phyloP scores from a whole-genome alignment of 1,284 basidiomycete species.

The Microbotryum violaceum region DNA sequence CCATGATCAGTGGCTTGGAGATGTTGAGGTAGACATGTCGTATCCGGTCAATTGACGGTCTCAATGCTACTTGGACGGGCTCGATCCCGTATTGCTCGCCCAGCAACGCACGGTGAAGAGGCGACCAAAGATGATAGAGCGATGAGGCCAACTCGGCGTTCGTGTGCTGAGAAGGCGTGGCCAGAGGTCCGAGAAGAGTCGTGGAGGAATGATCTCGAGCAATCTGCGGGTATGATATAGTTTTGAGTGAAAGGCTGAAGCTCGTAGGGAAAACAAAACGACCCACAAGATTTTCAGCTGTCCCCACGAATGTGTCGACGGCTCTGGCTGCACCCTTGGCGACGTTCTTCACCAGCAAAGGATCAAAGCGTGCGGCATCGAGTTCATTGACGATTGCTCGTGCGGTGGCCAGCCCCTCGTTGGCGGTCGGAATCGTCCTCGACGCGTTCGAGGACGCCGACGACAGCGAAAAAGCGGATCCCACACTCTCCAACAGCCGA shows the following conservation, averaged over 20 bases:
- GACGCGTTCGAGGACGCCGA: conserved; percentile 47
- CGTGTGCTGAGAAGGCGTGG: conserved; percentile 64
- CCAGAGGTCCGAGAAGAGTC: conserved; percentile 63
- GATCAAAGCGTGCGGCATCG: conserved; percentile 87
- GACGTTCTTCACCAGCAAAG: conserved; percentile 67
- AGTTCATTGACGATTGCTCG: conserved; percentile 78
- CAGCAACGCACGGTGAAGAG: conserved; percentile 59
- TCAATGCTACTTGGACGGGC: conserved; percentile 54
- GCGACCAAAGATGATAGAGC: conserved; percentile 65
- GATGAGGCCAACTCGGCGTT: conserved; percentile 71
- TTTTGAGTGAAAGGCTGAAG: neutral
- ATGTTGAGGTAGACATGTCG: conserved; percentile 55
- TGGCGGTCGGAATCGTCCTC: conserved; percentile 48
- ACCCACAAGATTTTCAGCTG: conserved; percentile 61
- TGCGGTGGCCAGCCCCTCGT: conserved; percentile 67
- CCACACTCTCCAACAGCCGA: conserved; percentile 69
- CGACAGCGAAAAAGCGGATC: conserved; percentile 53
- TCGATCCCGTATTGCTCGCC: conserved; percentile 54
- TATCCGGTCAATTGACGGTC: conserved; percentile 57
- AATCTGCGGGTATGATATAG: conserved; percentile 46
- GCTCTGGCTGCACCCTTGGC: conserved; percentile 62
- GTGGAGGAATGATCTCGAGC: conserved; percentile 68
- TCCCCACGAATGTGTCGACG: conserved; percentile 57
- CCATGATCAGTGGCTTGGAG: conserved; percentile 59
- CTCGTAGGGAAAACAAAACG: neutral